Conservation (phyloP, 2,329 filamentous ascomycete species). For the Aaosphaeria pasadenensis region DNA sequence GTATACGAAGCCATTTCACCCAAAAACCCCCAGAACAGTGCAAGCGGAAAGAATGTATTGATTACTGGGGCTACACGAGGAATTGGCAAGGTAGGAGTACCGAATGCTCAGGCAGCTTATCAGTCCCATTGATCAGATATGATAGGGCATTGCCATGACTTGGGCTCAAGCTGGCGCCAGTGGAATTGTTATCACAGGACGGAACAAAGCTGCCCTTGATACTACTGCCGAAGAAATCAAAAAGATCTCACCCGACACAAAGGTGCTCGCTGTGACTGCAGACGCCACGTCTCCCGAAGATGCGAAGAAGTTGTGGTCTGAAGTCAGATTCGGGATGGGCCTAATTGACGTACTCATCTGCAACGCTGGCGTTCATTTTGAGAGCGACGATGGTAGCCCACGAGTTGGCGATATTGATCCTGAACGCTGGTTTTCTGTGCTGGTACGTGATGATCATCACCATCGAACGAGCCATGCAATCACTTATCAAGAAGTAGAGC, state of each 20-base stretch:
- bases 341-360: slow-evolving; percentile 7
- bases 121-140: background rate
- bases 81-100: slow-evolving; percentile 15
- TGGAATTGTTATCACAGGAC: slow-evolving; percentile 12
- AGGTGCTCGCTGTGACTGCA: slow-evolving; percentile 5
- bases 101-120: too few species aligned
- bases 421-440: background rate
- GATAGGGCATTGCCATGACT: slow-evolving; percentile 9
- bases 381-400: background rate
- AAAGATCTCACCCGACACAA: slow-evolving; percentile 4
- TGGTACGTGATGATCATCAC: too few species aligned
- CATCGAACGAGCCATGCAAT: too few species aligned
- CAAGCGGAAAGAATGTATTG: slow-evolving; percentile 23
- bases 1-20: slow-evolving; percentile 26
- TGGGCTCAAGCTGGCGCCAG: slow-evolving; percentile 14
- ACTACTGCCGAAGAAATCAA: slow-evolving; percentile 5
- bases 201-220: slow-evolving; percentile 8
- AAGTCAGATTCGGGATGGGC: slow-evolving; percentile 2
- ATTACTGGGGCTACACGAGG: slow-evolving; percentile 28
- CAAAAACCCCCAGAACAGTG: slow-evolving; percentile 14
- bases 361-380: slow-evolving; percentile 3
- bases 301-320: slow-evolving; percentile 6
- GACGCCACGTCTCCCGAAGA: slow-evolving; percentile 8
- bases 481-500: background rate
- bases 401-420: background rate